These are phyloP conservation scores for Venturia oleaginea DNA, from an alignment of 2,329 filamentous ascomycete species.

Conservation along the genomic window DNA sequence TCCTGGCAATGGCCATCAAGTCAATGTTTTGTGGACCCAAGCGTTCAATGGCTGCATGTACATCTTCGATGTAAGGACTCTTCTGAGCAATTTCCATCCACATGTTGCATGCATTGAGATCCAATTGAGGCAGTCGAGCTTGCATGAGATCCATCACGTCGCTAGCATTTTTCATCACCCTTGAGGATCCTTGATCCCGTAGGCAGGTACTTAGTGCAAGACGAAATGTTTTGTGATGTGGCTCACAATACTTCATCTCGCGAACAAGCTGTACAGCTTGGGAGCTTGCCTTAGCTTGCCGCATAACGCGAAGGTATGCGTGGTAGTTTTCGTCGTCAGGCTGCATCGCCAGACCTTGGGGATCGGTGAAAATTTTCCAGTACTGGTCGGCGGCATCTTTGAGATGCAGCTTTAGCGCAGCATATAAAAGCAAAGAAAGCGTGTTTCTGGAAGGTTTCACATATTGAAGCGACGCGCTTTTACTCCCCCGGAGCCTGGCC, in stretches of 20 bases:
- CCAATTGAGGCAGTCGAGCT: constrained; percentile 34
- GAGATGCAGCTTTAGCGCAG: constrained; percentile 51
- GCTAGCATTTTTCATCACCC: constrained; percentile 56
- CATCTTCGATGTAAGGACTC: constrained; percentile 23
- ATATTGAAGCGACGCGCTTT: constrained; percentile 22
- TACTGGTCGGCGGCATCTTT: constrained; percentile 61
- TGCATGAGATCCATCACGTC: constrained; percentile 58
- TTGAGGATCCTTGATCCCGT: constrained; percentile 67
- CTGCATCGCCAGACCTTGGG: constrained; percentile 45
- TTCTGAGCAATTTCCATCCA: constrained; percentile 50
- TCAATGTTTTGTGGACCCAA: constrained; percentile 2
- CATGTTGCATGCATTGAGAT: constrained; percentile 42
- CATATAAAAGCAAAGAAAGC: constrained; percentile 60
- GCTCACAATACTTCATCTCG: constrained; percentile 28
- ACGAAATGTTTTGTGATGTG: constrained; percentile 48
- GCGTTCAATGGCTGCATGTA: constrained; percentile 14
- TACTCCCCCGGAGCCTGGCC: constrained; percentile 13
- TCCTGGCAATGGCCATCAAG: not conserved
- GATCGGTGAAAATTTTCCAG: constrained; percentile 61
- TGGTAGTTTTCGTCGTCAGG: constrained; percentile 67
- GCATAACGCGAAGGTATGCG: constrained; percentile 58
- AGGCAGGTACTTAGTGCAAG: constrained; percentile 66
- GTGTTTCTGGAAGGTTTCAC: constrained; percentile 41
- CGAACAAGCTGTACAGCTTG: constrained; percentile 52
- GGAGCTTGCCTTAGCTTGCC: constrained; percentile 55